Evolutionary conservation across 1,284 basidiomycete species (phyloP).

Genomic region (Xanthoconium separans): DNA sequence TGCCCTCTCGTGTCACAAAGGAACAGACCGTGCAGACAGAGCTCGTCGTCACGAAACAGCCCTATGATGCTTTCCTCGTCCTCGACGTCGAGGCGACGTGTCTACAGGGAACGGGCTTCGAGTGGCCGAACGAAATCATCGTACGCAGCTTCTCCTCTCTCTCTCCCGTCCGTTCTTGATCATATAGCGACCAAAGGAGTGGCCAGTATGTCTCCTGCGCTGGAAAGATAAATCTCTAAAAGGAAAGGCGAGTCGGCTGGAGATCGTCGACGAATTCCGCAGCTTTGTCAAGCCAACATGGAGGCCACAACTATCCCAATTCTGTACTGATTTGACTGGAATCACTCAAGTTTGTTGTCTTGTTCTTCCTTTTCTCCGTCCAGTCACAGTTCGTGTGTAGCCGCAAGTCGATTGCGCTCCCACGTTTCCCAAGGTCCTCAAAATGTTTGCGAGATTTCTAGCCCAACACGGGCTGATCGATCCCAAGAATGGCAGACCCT

Average conservation of each 20-base stretch:
- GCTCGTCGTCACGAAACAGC: conserved; percentile 41
- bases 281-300: conserved; percentile 88
- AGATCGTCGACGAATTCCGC: conserved; percentile 79
- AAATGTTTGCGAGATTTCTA: conserved; percentile 68
- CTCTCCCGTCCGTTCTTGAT: conserved; percentile 28
- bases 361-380: conserved; percentile 1
- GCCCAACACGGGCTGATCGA: conserved; percentile 65
- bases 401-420: conserved; percentile 79
- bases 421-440: conserved; percentile 69
- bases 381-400: conserved; percentile 41
- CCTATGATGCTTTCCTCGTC: conserved; percentile 71
- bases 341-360: conserved; percentile 76
- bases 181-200: conserved; percentile 56
- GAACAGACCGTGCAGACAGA: conserved; percentile 12
- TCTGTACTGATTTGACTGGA: conserved; percentile 87
- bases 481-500: conserved; percentile 49
- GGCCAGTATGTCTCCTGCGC: conserved; percentile 82
- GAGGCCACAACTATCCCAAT: conserved; percentile 77
- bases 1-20: conserved; percentile 2
- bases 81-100: conserved; percentile 94
- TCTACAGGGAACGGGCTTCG: conserved; percentile 57
- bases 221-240: conserved; percentile 70
- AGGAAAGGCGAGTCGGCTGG: conserved; percentile 55
- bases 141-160: conserved; percentile 44
- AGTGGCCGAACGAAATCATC: conserved; percentile 92